phyloP scores from a whole-genome alignment of 352 stramenopile species.

The Pythium phragmiticola region DNA sequence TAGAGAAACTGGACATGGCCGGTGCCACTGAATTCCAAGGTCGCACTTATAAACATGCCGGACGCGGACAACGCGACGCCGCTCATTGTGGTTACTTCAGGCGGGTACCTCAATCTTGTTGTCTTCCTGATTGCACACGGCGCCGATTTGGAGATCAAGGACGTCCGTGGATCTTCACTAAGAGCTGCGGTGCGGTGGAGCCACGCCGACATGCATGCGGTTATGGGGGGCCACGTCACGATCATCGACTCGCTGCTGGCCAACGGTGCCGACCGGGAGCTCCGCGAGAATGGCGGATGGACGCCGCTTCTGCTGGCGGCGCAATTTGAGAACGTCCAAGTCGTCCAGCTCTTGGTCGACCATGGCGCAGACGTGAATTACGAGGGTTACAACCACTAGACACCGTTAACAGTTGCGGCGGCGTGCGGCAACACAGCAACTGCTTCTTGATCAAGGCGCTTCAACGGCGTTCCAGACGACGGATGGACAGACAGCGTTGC shows the following conservation, averaged over 20 bases:
- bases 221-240: not conserved
- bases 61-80: not conserved
- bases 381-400: not conserved
- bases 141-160: not conserved
- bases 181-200: not conserved
- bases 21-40: not conserved
- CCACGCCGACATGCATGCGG: not conserved
- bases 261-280: not conserved
- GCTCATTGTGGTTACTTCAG: not conserved
- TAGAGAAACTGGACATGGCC: not conserved
- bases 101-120: not conserved
- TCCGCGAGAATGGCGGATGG: not conserved
- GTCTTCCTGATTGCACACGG: not conserved
- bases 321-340: not conserved
- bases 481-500: conserved; percentile 8
- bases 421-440: not conserved
- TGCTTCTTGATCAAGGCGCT: not conserved
- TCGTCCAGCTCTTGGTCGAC: conserved; percentile 5
- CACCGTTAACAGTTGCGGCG: conserved; percentile 3
- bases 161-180: not conserved
- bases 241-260: conserved; percentile 1
- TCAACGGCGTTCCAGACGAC: not conserved
- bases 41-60: not conserved
- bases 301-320: not conserved
- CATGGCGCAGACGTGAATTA: conserved; percentile 2